A percentile compares a stretch with the other conserved stretches of the same genome.
Evolutionary conservation across 306 rosid species (phyloP).

Genomic region (Cicer pinnatifidum): DNA sequence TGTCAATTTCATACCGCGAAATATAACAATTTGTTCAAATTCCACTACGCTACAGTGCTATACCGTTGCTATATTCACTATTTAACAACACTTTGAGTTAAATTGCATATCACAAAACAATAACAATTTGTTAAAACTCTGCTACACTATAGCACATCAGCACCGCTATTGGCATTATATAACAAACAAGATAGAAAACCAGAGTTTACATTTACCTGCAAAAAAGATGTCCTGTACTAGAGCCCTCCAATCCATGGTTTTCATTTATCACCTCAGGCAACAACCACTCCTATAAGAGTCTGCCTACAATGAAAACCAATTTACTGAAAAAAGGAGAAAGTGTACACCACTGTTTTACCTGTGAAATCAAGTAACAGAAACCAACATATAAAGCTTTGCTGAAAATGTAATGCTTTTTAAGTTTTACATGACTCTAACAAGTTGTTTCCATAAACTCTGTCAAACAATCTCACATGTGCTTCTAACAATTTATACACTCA

Average conservation of each 20-base stretch:
- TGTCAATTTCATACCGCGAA: too few species aligned
- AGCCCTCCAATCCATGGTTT: slow-evolving; percentile 12
- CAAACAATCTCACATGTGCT: neutral
- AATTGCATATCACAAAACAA: too few species aligned
- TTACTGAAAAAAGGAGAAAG: slow-evolving; percentile 14
- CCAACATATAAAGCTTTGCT: neutral
- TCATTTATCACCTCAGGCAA: slow-evolving; percentile 26
- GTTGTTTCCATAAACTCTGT: neutral
- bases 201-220: slow-evolving; percentile 18
- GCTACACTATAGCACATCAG: too few species aligned
- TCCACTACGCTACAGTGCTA: too few species aligned
- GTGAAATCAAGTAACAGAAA: slow-evolving; percentile 23
- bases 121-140: too few species aligned
- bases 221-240: slow-evolving; percentile 6
- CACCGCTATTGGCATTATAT: too few species aligned
- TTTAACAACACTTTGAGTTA: too few species aligned
- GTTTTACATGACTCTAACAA: neutral
- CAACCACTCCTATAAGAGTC: slow-evolving; percentile 22
- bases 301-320: slow-evolving; percentile 15
- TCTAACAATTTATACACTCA: neutral
- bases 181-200: neutral
- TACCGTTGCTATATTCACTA: too few species aligned
- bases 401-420: neutral
- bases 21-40: too few species aligned
- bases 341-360: neutral